Base-by-base conservation (phyloP, 345 rosid species). In the Kandelia obovata region DNA sequence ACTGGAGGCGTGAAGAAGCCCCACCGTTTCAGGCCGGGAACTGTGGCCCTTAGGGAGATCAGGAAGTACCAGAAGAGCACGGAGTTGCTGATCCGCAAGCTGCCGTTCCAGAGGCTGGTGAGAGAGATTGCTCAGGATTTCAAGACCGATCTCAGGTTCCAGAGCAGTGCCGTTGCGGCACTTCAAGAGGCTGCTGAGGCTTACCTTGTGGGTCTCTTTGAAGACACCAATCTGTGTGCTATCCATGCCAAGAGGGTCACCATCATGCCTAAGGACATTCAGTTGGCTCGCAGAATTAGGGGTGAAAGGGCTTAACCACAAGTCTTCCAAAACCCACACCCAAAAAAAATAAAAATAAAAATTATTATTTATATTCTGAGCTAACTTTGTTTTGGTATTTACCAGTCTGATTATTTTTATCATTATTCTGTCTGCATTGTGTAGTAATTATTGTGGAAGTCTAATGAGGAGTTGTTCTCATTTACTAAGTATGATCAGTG, bases 21-120 rank as follows among this genome's bases (percentile, higher is more conserved):
- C 26, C 69, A 66, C 9, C 69, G 69, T 16, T 66, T 66, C 60
- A 52, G 69, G 47, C 69, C 69, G 0, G 69, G 69, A 20, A 66
- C 69, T 26, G 69, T 66, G 3, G 69, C 69, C 13, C 60, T 66
- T 10, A 52, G 69, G 13, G 69, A 66, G 69, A 65, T 65, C 68
- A 51, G 68, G 23, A 65, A 65, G 68, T 65, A 65, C 68, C 68
- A 65, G 58, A 52, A 52, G 25, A 52, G 56, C 56, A 52, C 56
- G 20, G 56, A 52, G 25, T 21, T 52, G 21, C 11, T 57, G 27
- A 21, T 21, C 23, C 56, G 56, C 56, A 52, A 52, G 23, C 56
- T 52, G 21, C 56, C 56, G 20, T 52, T 52, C 56, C 56, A 52
- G 56, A 52, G 56, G 56, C 56, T 52, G 2, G 56, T 52, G 56